Conservation (phyloP, 176 grass and related monocot genomes). For the Bromus sterilis region DNA sequence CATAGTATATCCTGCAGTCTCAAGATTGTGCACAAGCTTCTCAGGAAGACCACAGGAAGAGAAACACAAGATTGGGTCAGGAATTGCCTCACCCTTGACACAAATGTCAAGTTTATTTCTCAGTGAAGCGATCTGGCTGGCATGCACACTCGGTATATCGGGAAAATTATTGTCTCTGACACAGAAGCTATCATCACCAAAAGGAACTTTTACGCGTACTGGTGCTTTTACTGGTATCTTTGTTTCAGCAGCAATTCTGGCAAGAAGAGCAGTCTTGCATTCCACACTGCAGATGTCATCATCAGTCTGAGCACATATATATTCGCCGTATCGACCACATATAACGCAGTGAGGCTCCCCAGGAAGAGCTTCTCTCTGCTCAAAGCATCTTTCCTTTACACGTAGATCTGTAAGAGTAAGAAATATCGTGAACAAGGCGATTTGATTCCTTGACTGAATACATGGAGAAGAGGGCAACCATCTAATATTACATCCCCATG, state of each 20-base stretch:
- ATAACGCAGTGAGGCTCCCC: conserved; percentile 70
- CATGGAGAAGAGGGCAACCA: not conserved
- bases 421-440: conserved; percentile 1
- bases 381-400: conserved; percentile 62
- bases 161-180: conserved; percentile 46
- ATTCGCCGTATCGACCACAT: conserved; percentile 81
- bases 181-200: conserved; percentile 68
- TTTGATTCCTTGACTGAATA: not conserved
- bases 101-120: conserved; percentile 80
- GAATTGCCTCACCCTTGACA: conserved; percentile 51
- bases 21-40: conserved; percentile 81
- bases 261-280: conserved; percentile 76
- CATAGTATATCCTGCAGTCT: conserved; percentile 64
- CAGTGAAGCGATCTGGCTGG: conserved; percentile 38
- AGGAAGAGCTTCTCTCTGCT: conserved; percentile 80
- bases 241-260: conserved; percentile 27
- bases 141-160: conserved; percentile 26
- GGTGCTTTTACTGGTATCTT: conserved; percentile 24
- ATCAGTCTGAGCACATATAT: conserved; percentile 80
- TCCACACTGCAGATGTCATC: conserved; percentile 80
- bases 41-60: conserved; percentile 69
- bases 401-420: conserved; percentile 41
- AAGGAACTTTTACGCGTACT: conserved; percentile 48
- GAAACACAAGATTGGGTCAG: conserved; percentile 69
- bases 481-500: not conserved